Evolutionary conservation across 2,329 filamentous ascomycete genomes (phyloP).

Genomic region (Colletotrichum lupini): DNA sequence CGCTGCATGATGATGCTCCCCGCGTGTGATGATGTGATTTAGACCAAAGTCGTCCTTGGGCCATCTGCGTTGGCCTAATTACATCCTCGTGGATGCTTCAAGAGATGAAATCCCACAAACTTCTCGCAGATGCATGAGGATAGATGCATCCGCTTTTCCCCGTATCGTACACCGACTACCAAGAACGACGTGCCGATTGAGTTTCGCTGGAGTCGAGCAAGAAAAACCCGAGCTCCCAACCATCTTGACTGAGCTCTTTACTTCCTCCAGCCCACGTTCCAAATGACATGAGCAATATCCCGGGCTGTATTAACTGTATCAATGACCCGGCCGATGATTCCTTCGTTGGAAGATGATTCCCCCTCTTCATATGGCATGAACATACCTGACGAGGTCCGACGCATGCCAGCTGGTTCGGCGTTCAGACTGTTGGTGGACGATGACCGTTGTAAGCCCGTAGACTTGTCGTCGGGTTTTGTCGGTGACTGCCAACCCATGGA

Average conservation of each 20-base stretch:
- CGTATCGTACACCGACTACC: constrained; percentile 26
- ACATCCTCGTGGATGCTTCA: neutral
- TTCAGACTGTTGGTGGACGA: constrained; percentile 60
- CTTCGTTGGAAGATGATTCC: constrained; percentile 68
- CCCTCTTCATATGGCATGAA: constrained; percentile 88
- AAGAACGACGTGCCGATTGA: constrained; percentile 14
- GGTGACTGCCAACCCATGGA: constrained; percentile 37
- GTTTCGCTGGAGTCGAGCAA: neutral
- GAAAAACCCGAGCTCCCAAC: neutral
- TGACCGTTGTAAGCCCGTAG: constrained; percentile 55
- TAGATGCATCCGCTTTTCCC: neutral
- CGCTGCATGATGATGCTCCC: constrained; percentile 17
- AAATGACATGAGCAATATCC: constrained; percentile 77
- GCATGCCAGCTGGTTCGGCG: constrained; percentile 71
- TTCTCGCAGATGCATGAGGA: neutral
- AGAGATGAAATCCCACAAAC: neutral
- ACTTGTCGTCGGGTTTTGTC: constrained; percentile 37
- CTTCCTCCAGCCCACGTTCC: constrained; percentile 76
- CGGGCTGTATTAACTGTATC: constrained; percentile 82
- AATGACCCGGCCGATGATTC: constrained; percentile 81
- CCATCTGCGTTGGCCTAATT: constrained; percentile 5
- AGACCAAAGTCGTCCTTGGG: neutral
- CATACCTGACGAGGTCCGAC: constrained; percentile 87
- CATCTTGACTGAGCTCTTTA: constrained; percentile 43
- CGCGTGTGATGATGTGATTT: constrained; percentile 13